Percentiles rank a stretch among this genome's conserved stretches.
Conservation (phyloP, 306 rosid genomes). For the Hippophae gyantsensis region DNA sequence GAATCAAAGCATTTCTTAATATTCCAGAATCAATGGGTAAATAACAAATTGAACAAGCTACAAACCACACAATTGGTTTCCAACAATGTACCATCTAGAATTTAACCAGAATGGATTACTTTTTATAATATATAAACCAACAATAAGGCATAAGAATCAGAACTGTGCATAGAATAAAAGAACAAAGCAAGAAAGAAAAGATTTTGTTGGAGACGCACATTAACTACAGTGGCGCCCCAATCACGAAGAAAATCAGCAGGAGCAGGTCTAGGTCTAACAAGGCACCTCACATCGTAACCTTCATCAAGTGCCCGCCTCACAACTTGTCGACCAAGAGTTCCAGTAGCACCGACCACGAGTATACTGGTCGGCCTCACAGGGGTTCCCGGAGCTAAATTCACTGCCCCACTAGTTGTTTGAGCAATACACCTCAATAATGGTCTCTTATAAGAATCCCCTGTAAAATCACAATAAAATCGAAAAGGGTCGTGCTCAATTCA, state of each 20-base stretch:
- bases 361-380: slow-evolving; percentile 68
- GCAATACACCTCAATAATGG: slow-evolving; percentile 31
- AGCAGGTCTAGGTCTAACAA: slow-evolving; percentile 95
- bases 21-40: no score
- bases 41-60: background rate
- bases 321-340: slow-evolving; percentile 83
- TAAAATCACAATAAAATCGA: background rate
- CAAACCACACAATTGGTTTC: no score
- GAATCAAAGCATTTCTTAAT: no score
- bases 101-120: background rate
- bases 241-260: slow-evolving; percentile 96
- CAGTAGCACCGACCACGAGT: slow-evolving; percentile 80
- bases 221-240: slow-evolving; percentile 95
- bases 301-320: slow-evolving; percentile 90
- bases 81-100: background rate
- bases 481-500: background rate
- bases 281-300: slow-evolving; percentile 87
- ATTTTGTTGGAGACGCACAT: slow-evolving; percentile 19
- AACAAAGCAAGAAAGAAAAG: background rate
- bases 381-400: slow-evolving; percentile 63
- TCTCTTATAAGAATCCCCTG: slow-evolving; percentile 23
- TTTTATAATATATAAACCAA: background rate
- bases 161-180: background rate
- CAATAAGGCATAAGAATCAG: background rate
- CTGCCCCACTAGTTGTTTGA: slow-evolving; percentile 29